Percentiles rank a stretch among this genome's conserved stretches.
Evolutionary conservation across 2,329 filamentous ascomycete genomes (phyloP).

Genomic region (Fusarium sp.): DNA sequence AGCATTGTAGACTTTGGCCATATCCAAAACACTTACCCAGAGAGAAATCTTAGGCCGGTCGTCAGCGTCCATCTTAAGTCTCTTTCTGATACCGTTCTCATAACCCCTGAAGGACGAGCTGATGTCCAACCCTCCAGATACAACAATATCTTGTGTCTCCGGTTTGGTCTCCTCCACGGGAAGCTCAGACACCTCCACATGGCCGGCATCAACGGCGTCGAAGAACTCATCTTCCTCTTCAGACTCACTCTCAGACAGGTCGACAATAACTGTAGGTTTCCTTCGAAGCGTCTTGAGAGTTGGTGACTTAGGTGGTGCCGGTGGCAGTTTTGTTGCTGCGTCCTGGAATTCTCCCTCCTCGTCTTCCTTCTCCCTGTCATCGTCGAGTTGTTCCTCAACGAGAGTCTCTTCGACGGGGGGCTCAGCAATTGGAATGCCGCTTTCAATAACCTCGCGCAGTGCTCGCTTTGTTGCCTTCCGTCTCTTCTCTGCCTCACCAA

Average conservation of each 20-base stretch:
- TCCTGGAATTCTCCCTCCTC: constrained; percentile 41
- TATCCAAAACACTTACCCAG: constrained; percentile 75
- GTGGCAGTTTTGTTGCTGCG: constrained; percentile 25
- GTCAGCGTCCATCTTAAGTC: constrained; percentile 90
- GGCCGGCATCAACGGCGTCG: constrained; percentile 93
- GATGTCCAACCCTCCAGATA: constrained; percentile 70
- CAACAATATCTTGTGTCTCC: constrained; percentile 57
- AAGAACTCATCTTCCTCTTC: constrained; percentile 95
- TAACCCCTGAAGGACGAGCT: constrained; percentile 87
- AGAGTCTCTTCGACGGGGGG: constrained; percentile 45
- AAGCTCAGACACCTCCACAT: constrained; percentile 83
- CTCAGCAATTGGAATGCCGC: constrained; percentile 51
- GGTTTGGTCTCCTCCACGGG: constrained; percentile 62
- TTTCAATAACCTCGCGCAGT: constrained; percentile 84
- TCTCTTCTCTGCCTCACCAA: constrained; percentile 92
- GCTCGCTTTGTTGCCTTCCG: constrained; percentile 90
- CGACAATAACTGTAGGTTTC: constrained; percentile 76
- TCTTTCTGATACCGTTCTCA: constrained; percentile 85
- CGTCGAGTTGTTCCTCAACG: constrained; percentile 50
- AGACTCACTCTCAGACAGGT: constrained; percentile 83
- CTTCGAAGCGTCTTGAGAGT: constrained; percentile 57
- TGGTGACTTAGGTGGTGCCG: constrained; percentile 23
- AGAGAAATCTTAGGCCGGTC: constrained; percentile 93
- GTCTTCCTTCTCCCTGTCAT: constrained; percentile 33
- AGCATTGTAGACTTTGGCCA: constrained; percentile 19